Base-by-base conservation (phyloP, 768 basidiomycete species). In the Jaapia argillacea region DNA sequence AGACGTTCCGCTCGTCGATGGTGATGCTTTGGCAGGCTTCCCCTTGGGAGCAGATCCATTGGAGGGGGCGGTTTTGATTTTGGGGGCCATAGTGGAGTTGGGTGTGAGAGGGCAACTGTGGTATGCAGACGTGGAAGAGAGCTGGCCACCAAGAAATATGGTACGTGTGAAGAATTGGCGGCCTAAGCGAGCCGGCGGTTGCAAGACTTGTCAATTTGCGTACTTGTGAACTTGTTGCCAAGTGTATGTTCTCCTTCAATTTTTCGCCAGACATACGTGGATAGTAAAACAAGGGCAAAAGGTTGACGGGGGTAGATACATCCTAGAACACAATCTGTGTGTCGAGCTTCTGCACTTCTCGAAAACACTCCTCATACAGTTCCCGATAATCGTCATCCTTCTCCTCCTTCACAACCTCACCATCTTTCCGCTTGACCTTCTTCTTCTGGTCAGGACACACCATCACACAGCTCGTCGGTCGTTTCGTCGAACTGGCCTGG, bases 381-480 rank as follows among this genome's bases (percentile, higher is more conserved):
- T 89, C 85, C 58, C 74, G 74, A 64, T 87, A 94, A 56, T 96
- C 93, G 44, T 85, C 82, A 48, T 89, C 86, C 54, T 75, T 75
- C 20, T 71, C 77, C 31, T 74, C 81, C 36, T 61, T 62, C 40
- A 67, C 67, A 6, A 68, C 74, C 35, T 78, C 80, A 4, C 61
- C 65, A 13, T 67, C 72, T 52, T 84, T 81, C 55, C 69, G 65
- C 54, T 78, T 81, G 38, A 62, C 59, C 57, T 80, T 85, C 60
- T 77, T 79, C 59, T 88, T 87, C 58, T 78, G 71, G 57, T 82
- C 70, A 1, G 88, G 86, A 60, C 86, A 92, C 42, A 98, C 72
- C 79, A 99, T 86, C 4, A 99, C 93, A 62, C 93, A 97, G 52
- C 91, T 94, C 40, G 96, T 99, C 25, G 96, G 94, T 53, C 96